phyloP scores from a whole-genome alignment of 192 early-diverging fungal genomes.

The Coemansia sp. region DNA sequence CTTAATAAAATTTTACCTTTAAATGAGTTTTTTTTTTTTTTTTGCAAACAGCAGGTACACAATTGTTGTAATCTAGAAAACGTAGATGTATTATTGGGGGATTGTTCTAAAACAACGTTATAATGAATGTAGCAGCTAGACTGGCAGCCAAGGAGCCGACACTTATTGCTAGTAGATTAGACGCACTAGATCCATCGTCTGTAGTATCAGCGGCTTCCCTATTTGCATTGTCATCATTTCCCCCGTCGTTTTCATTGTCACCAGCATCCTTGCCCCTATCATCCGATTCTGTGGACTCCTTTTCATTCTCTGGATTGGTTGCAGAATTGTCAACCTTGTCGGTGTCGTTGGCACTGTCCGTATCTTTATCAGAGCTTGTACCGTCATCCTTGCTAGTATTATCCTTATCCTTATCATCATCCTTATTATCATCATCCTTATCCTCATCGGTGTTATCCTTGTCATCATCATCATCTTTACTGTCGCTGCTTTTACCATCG shows the following conservation, averaged over 20 bases:
- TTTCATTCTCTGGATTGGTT: not conserved
- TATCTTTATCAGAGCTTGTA: not conserved
- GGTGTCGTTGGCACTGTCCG: not conserved
- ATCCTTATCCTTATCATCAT: not conserved
- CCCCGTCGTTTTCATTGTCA: not conserved
- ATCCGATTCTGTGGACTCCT: not conserved
- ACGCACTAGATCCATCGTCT: not conserved
- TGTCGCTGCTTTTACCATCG: not conserved
- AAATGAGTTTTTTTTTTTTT: too few relatives aligned
- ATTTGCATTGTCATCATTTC: not conserved
- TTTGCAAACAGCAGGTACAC: not conserved
- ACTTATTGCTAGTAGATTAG: not conserved
- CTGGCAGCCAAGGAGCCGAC: not conserved
- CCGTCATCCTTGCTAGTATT: not conserved
- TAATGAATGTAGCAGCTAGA: not conserved
- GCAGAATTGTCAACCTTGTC: not conserved
- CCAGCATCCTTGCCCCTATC: not conserved
- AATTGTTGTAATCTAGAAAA: not conserved
- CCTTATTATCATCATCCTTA: too few relatives aligned
- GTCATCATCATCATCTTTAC: constrained; percentile 1
- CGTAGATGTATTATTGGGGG: not conserved
- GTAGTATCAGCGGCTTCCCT: not conserved
- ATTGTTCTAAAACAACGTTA: not conserved
- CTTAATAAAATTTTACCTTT: not conserved
- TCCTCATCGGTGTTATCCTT: not conserved